phyloP scores from a whole-genome alignment of 192 early-diverging fungal species.

The Gigaspora rosea region DNA sequence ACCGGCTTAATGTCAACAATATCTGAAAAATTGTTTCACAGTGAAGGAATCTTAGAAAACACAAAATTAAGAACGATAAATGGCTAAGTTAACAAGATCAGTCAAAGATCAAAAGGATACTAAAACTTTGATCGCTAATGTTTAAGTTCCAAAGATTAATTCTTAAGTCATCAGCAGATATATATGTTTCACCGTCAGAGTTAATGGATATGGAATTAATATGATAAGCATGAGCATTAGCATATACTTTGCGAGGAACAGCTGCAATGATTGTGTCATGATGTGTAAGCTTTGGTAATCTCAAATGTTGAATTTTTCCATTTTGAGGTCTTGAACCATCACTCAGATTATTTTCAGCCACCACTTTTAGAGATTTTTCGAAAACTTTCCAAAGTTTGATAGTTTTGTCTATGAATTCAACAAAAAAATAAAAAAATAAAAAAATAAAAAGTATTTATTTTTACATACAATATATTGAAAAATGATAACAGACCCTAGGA shows the following conservation, averaged over 20 bases:
- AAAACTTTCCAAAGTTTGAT: conserved; percentile 99
- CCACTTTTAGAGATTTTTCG: conserved; percentile 95
- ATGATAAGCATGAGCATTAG: conserved; percentile 96
- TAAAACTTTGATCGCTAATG: conserved; percentile 98
- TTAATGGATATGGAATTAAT: conserved; percentile 99
- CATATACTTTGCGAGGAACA: conserved; percentile 92
- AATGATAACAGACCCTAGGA: neutral
- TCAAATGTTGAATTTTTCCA: conserved; percentile 52
- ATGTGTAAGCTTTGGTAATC: conserved; percentile 84
- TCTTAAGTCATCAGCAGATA: conserved; percentile 96
- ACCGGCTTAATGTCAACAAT: conserved; percentile 99
- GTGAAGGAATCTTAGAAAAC: conserved; percentile 1
- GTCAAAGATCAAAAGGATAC: conserved; percentile 41
- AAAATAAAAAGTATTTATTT: neutral
- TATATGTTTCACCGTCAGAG: conserved; percentile 96
- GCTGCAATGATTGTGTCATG: conserved; percentile 97
- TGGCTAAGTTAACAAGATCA: neutral
- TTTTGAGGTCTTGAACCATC: conserved; percentile 54
- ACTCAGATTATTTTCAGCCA: conserved; percentile 87
- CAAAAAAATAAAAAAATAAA: neutral
- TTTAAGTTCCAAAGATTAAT: conserved; percentile 99
- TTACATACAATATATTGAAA: neutral
- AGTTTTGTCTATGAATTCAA: conserved; percentile 84
- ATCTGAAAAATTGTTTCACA: conserved; percentile 53
- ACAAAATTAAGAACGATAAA: neutral